Conservation (phyloP, 1,284 basidiomycete genomes). For the Papiliotrema fonsecae region DNA sequence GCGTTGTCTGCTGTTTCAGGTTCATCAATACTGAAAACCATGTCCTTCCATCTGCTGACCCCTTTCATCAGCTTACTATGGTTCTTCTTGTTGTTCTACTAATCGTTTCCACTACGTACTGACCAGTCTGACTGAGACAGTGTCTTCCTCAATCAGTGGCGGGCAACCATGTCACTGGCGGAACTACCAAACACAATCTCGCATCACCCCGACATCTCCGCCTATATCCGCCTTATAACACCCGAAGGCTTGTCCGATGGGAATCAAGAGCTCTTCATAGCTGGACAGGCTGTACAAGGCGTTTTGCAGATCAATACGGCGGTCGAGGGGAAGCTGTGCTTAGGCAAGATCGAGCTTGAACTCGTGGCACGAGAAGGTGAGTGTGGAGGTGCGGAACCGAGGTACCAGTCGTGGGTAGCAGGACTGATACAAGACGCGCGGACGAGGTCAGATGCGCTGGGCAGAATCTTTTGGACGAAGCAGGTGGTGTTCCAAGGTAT, state of each 20-base stretch:
- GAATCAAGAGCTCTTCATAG: neutral
- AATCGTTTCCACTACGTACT: too few species aligned
- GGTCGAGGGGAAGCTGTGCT: neutral
- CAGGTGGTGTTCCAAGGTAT: constrained; percentile 5
- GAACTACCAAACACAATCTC: neutral
- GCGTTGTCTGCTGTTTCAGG: too few species aligned
- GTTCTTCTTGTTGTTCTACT: too few species aligned
- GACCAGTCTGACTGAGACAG: too few species aligned
- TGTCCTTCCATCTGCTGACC: too few species aligned
- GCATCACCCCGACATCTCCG: neutral
- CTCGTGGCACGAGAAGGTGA: neutral
- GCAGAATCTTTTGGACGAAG: neutral
- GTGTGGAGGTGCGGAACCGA: neutral
- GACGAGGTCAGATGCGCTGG: neutral
- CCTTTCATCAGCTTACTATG: too few species aligned
- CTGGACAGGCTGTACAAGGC: neutral
- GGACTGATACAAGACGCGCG: neutral
- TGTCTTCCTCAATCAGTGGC: neutral
- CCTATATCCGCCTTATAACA: neutral
- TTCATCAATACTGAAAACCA: too few species aligned
- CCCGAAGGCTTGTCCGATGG: neutral
- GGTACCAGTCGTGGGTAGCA: neutral
- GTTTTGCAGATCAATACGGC: neutral
- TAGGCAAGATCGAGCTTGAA: neutral
- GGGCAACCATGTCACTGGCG: neutral